A percentile compares a stretch with the other conserved stretches of the same genome.
These are phyloP conservation scores for Chaetomium globosum DNA, from an alignment of 2,329 filamentous ascomycete genomes.

Conservation along the genomic window DNA sequence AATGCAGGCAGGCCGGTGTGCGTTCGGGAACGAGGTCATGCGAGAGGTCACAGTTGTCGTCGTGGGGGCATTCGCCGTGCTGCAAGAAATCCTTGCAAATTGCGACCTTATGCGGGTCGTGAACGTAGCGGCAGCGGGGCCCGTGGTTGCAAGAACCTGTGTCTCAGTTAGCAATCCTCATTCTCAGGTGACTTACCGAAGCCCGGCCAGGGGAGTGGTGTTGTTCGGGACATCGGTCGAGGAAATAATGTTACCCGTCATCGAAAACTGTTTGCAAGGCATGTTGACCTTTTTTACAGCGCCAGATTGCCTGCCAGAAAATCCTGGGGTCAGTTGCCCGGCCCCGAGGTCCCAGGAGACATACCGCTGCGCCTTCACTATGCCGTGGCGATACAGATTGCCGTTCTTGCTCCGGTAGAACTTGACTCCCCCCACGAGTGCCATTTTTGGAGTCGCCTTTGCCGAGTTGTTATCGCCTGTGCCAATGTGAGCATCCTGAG, in stretches of 20 bases:
- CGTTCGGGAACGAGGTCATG: constrained; percentile 83
- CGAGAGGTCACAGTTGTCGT: constrained; percentile 83
- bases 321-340: constrained; percentile 46
- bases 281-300: constrained; percentile 69
- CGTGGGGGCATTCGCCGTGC: constrained; percentile 74
- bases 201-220: constrained; percentile 33
- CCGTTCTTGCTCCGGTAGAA: constrained; percentile 87
- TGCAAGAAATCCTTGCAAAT: constrained; percentile 86
- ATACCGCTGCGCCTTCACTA: constrained; percentile 76
- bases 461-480: constrained; percentile 62
- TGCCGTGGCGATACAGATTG: constrained; percentile 77
- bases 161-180: constrained; percentile 37
- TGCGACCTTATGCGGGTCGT: constrained; percentile 84
- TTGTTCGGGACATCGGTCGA: constrained; percentile 41
- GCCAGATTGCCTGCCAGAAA: constrained; percentile 51
- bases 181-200: constrained; percentile 46
- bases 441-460: constrained; percentile 72
- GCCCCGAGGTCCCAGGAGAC: constrained; percentile 41
- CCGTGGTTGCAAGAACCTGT: constrained; percentile 85
- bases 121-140: constrained; percentile 74
- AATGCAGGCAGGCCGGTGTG: constrained; percentile 86
- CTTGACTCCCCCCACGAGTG: constrained; percentile 72
- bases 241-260: constrained; percentile 64
- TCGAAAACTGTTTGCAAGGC: constrained; percentile 72
- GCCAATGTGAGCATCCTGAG: constrained; percentile 41